A percentile compares a stretch with the other conserved stretches of the same genome.
Evolutionary conservation across 345 rosid species (phyloP).

Genomic region (Sisymbrium irio): DNA sequence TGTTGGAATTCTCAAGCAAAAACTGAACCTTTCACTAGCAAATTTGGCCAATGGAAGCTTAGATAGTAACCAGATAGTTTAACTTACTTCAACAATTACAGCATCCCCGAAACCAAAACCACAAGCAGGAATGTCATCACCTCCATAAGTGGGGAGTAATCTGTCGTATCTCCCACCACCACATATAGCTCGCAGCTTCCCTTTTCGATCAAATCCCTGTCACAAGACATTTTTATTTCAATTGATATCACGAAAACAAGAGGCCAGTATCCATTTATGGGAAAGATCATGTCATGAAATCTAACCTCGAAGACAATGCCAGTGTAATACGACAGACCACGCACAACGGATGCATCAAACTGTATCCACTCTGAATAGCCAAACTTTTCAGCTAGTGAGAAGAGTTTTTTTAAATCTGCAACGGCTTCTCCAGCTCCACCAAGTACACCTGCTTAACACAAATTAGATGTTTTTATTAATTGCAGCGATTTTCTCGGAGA

Average conservation of each 20-base stretch:
- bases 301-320: slow-evolving; percentile 97
- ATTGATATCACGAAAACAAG: neutral
- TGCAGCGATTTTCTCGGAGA: neutral
- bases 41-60: neutral
- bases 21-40: neutral
- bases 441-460: slow-evolving; percentile 52
- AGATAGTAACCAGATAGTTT: neutral
- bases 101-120: slow-evolving; percentile 99
- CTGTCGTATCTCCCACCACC: slow-evolving; percentile 92
- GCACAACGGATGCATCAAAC: slow-evolving; percentile 94
- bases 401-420: slow-evolving; percentile 71
- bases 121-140: slow-evolving; percentile 93
- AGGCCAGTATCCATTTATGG: neutral
- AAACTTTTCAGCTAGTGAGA: slow-evolving; percentile 82
- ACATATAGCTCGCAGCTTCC: slow-evolving; percentile 88
- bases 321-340: slow-evolving; percentile 97
- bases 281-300: slow-evolving; percentile 7
- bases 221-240: neutral
- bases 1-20: neutral
- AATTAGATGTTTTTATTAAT: neutral
- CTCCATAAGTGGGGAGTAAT: slow-evolving; percentile 85
- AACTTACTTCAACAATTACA: slow-evolving; percentile 82
- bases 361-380: slow-evolving; percentile 94
- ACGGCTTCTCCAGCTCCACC: slow-evolving; percentile 87
- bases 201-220: slow-evolving; percentile 82